Evolutionary conservation across 2,329 filamentous ascomycete species (phyloP), one percentile per base, ranked within the genome.

Genomic region (Pseudogymnoascus sp.): DNA sequence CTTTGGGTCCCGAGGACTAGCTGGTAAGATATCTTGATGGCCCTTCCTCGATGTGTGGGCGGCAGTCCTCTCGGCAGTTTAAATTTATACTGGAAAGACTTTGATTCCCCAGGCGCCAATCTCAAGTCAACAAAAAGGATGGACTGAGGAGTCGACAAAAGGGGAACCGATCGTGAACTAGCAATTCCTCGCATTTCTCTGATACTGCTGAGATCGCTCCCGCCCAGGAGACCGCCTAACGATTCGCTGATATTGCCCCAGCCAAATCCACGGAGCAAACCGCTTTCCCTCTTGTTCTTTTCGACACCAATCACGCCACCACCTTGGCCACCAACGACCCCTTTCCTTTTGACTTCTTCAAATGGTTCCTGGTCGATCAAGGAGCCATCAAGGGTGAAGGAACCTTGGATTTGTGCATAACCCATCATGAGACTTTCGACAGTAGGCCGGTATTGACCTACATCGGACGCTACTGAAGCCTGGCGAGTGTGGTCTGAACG

Each of bases 321-420:
- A 35, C 90, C 90, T 69, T 96, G 91, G 1, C 89, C 89, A 57
- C 91, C 90, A 4, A 96, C 84, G 6, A 96, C 91, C 2, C 90
- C 92, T 75, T 96, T 97, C 62, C 92, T 84, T 73, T 99, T 99
- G 38, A 97, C 92, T 68, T 95, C 90, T 70, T 99, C 94, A 68
- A 99, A 99, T 0, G 90, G 90, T 0, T 85, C 85, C 38, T 95
- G 86, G 68, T 95, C 93, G 63, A 99, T 86, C 20, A 99, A 77
- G 1, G 94, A 96, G 0, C 91, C 91, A 70, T 99, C 94, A 6
- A 99, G 76, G 0, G 86, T 91, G 68, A 99, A 99, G 0, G 90
- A 92, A 3, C 94, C 94, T 73, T 91, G 89, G 2, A 97, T 84
- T 68, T 99, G 94, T 2, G 90, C 93, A 74, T 96, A 99, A 0